Evolutionary conservation across 345 rosid species (phyloP).

Genomic region (Acer campestre): DNA sequence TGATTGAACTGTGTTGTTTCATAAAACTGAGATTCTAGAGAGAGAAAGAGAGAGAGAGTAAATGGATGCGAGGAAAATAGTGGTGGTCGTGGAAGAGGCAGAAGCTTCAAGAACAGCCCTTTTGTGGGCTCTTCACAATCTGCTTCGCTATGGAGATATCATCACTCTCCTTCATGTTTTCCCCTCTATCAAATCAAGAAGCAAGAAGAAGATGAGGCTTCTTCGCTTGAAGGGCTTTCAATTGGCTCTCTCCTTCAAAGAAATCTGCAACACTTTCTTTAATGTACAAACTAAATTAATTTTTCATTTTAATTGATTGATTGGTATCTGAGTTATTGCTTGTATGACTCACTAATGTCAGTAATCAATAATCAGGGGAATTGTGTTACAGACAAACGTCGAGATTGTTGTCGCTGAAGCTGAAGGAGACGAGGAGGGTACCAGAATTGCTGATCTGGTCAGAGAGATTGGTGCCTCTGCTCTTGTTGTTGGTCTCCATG

Average conservation of each 20-base stretch:
- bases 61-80: slow-evolving; percentile 49
- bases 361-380: slow-evolving; percentile 13
- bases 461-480: slow-evolving; percentile 79
- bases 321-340: no score
- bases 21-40: slow-evolving; percentile 4
- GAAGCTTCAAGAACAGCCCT: slow-evolving; percentile 57
- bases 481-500: slow-evolving; percentile 90
- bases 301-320: not conserved
- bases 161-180: slow-evolving; percentile 62
- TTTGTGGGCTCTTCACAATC: slow-evolving; percentile 60
- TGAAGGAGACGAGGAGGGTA: slow-evolving; percentile 81
- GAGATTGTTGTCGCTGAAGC: slow-evolving; percentile 65
- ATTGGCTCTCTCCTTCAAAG: slow-evolving; percentile 62
- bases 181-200: slow-evolving; percentile 32
- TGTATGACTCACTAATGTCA: slow-evolving; percentile 11
- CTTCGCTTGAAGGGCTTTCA: slow-evolving; percentile 53
- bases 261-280: slow-evolving; percentile 53
- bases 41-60: not conserved
- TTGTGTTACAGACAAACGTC: slow-evolving; percentile 39
- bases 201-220: slow-evolving; percentile 47
- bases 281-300: slow-evolving; percentile 34
- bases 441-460: slow-evolving; percentile 60
- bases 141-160: slow-evolving; percentile 52
- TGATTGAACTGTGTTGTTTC: not conserved
- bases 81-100: slow-evolving; percentile 59